phyloP scores from a whole-genome alignment of 352 stramenopile species.

The Phytophthora palmivora region DNA sequence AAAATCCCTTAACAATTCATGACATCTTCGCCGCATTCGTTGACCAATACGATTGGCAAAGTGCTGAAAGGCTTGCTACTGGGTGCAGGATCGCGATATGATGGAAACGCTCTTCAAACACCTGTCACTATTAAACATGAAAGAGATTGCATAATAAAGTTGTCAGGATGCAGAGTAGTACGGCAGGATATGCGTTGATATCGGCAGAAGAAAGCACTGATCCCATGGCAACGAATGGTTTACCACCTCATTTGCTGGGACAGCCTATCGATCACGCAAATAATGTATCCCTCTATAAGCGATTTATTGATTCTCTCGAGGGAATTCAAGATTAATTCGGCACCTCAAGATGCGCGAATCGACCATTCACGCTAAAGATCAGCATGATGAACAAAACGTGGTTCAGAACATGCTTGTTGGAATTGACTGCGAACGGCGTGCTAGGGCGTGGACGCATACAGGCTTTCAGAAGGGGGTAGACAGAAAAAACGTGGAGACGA shows the following conservation, averaged over 20 bases:
- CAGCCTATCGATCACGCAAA: constrained; percentile 35
- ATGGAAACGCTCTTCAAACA: constrained; percentile 41
- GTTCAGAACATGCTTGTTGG: constrained; percentile 44
- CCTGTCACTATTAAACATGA: constrained; percentile 46
- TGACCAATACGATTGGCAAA: constrained; percentile 58
- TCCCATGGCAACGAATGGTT: not conserved
- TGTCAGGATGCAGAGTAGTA: not conserved
- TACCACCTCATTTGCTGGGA: not conserved
- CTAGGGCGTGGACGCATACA: too few relatives aligned
- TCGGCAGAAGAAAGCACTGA: not conserved
- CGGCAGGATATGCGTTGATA: not conserved
- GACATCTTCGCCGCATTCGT: constrained; percentile 1
- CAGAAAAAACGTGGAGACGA: too few relatives aligned
- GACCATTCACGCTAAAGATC: not conserved
- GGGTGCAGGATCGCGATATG: constrained; percentile 30
- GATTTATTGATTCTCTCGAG: constrained; percentile 35
- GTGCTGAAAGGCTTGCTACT: constrained; percentile 45
- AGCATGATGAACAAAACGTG: constrained; percentile 11
- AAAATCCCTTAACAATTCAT: not conserved
- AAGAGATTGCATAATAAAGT: constrained; percentile 60
- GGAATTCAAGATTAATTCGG: constrained; percentile 38
- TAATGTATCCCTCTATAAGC: constrained; percentile 30
- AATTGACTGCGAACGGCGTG: constrained; percentile 75
- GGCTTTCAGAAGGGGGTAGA: too few relatives aligned
- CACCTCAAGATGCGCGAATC: constrained; percentile 22